These are phyloP conservation scores for Coemansia sp. DNA, from an alignment of 192 early-diverging fungal genomes.

Conservation along the genomic window DNA sequence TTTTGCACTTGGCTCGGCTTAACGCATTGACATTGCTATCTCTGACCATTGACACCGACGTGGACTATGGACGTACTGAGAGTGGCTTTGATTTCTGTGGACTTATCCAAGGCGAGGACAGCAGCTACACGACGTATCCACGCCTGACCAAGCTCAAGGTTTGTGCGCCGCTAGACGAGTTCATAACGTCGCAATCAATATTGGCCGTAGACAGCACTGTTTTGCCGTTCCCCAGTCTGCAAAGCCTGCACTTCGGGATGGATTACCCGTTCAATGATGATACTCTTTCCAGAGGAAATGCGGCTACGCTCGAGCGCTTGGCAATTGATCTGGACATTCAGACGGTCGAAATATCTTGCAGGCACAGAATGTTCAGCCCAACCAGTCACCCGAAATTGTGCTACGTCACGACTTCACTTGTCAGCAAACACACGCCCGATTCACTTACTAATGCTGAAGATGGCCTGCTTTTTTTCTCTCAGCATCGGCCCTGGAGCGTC, in stretches of 20 bases:
- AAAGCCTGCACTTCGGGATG: background rate
- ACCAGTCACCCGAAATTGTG: no score
- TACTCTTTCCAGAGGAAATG: slow-evolving; percentile 3
- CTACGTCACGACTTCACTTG: background rate
- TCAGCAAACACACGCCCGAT: background rate
- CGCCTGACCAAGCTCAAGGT: background rate
- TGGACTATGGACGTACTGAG: no score
- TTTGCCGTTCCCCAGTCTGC: slow-evolving; percentile 5
- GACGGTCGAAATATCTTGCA: background rate
- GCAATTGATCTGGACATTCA: background rate
- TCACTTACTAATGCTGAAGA: background rate
- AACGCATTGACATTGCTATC: background rate
- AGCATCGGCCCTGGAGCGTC: background rate
- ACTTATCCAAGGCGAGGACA: background rate
- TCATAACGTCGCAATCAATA: background rate
- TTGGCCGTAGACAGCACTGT: no score
- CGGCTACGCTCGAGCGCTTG: no score
- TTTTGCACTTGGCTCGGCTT: background rate
- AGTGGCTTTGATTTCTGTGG: background rate
- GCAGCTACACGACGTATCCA: background rate
- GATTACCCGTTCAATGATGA: background rate
- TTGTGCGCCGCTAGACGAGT: background rate
- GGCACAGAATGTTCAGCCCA: background rate
- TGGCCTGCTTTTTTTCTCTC: background rate
- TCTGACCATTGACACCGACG: background rate